Percentiles rank a stretch among this genome's conserved stretches.
phyloP scores from a whole-genome alignment of 176 grass and related monocot genomes.

The Hordeum marinum region DNA sequence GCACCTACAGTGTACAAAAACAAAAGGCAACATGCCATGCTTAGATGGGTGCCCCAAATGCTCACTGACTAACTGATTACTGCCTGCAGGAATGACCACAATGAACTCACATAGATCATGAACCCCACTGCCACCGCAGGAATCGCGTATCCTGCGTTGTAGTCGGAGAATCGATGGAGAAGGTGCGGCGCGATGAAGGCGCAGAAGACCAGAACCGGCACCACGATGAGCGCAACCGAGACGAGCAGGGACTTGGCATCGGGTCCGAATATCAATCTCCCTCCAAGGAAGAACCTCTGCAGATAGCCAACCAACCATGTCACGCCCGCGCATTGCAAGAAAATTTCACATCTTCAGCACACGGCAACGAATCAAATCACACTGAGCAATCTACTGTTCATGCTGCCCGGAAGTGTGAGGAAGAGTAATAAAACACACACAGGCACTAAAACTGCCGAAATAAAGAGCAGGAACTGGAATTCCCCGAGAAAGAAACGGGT shows the following conservation, averaged over 20 bases:
- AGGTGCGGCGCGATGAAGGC: constrained; percentile 66
- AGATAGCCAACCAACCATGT: constrained; percentile 17
- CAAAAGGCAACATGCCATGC: neutral
- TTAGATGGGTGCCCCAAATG: constrained; percentile 2
- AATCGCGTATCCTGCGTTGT: constrained; percentile 66
- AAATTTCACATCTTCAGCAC: neutral
- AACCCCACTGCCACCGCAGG: constrained; percentile 41
- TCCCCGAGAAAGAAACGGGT: constrained; percentile 12
- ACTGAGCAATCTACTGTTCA: neutral
- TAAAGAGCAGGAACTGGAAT: constrained; percentile 18
- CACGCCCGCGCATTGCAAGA: constrained; percentile 8
- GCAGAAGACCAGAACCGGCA: constrained; percentile 76
- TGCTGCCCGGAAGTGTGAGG: constrained; percentile 12
- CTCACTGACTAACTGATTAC: neutral
- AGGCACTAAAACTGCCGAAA: neutral
- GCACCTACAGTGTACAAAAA: constrained; percentile 45
- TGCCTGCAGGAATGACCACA: neutral
- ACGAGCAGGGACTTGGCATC: constrained; percentile 62
- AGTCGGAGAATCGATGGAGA: constrained; percentile 55
- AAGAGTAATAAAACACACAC: neutral
- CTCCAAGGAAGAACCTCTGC: constrained; percentile 74
- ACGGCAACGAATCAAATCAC: neutral
- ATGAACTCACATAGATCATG: constrained; percentile 62
- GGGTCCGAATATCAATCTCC: constrained; percentile 85
- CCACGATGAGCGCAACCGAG: constrained; percentile 68